Conservation (phyloP, 495 filamentous ascomycete genomes). For the Penicillium fimorum region DNA sequence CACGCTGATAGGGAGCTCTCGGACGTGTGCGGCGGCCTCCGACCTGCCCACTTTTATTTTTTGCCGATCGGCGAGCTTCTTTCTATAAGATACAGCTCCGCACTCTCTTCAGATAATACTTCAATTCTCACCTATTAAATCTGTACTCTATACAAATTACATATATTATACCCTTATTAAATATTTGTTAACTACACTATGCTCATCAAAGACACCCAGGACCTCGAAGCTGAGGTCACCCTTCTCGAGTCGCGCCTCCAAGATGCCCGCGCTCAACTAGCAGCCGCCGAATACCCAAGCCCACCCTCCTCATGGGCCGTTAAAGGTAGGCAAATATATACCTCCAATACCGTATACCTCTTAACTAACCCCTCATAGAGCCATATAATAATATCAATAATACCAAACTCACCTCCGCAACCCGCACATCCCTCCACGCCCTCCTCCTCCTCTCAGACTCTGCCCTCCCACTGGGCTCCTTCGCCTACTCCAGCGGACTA, state of each 20-base stretch:
- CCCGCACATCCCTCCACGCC: conserved; percentile 55
- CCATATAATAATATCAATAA: conserved; percentile 9
- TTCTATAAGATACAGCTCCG: not conserved
- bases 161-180: conserved; percentile 1
- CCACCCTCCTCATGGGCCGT: conserved; percentile 23
- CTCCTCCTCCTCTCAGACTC: conserved; percentile 94
- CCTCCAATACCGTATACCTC: not conserved
- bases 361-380: not conserved
- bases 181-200: conserved; percentile 6
- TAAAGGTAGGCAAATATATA: conserved; percentile 2
- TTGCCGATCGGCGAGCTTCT: not conserved
- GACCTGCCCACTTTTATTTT: conserved; percentile 17
- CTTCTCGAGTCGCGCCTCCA: conserved; percentile 28
- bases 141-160: conserved; percentile 9
- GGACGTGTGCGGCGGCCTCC: conserved; percentile 6
- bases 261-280: conserved; percentile 25
- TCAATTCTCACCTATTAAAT: not conserved
- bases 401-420: conserved; percentile 17
- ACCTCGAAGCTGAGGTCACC: conserved; percentile 21
- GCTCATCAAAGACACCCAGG: conserved; percentile 12
- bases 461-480: conserved; percentile 90
- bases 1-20: conserved; percentile 25
- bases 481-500: conserved; percentile 91
- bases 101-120: not conserved
- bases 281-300: conserved; percentile 18